phyloP scores from a whole-genome alignment of 306 rosid species.

The Medicago truncatula region DNA sequence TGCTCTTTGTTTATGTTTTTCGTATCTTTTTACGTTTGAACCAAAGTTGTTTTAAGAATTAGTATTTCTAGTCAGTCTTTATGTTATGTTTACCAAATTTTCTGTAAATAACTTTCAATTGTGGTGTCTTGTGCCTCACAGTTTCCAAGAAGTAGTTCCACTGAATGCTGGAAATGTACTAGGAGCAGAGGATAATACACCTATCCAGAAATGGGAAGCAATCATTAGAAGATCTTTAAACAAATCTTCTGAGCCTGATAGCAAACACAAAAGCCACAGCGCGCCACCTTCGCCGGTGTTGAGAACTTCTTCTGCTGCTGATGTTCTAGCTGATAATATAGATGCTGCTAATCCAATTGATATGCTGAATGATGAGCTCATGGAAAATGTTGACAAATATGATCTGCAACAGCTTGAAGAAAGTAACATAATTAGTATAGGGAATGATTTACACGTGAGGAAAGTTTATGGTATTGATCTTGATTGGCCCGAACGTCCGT shows the following conservation, averaged over 20 bases:
- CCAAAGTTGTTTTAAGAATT: not conserved
- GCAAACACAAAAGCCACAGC: slow-evolving; percentile 74
- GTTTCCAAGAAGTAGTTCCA: slow-evolving; percentile 97
- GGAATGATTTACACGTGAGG: slow-evolving; percentile 57
- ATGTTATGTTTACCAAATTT: not conserved
- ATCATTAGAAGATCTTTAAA: slow-evolving; percentile 82
- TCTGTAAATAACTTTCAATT: no score
- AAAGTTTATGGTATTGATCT: slow-evolving; percentile 73
- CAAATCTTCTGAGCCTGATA: slow-evolving; percentile 68
- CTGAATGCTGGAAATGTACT: slow-evolving; percentile 91
- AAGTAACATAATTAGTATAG: slow-evolving; percentile 49
- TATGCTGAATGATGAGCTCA: slow-evolving; percentile 48
- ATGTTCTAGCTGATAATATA: slow-evolving; percentile 65
- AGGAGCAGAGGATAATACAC: slow-evolving; percentile 87
- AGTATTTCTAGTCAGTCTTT: slow-evolving; percentile 14
- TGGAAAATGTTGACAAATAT: slow-evolving; percentile 41
- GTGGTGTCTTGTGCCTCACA: slow-evolving; percentile 37
- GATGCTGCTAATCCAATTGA: slow-evolving; percentile 58
- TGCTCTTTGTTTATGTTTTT: not conserved
- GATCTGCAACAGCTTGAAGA: slow-evolving; percentile 51
- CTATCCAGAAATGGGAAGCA: slow-evolving; percentile 91
- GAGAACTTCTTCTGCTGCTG: slow-evolving; percentile 82
- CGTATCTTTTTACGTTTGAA: no score
- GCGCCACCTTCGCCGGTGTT: slow-evolving; percentile 92
- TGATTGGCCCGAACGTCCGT: slow-evolving; percentile 91